Evolutionary conservation across 208 protist species (phyloP), one percentile per base, ranked within the genome.

Genomic region (Strigomonas oncopelti): DNA sequence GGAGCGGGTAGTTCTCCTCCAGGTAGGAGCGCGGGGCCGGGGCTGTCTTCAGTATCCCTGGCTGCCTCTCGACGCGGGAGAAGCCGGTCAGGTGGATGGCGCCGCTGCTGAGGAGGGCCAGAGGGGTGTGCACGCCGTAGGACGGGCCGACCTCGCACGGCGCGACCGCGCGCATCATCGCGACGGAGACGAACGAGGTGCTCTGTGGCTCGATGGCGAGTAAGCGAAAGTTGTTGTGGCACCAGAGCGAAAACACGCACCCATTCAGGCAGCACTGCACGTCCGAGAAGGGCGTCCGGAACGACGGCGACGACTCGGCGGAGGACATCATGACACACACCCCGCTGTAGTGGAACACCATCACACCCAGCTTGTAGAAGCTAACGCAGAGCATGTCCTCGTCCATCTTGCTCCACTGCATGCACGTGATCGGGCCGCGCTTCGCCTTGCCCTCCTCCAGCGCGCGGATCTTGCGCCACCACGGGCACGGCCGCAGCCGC

Each of bases 331-430:
- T 76, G 36, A 92, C 53, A 52, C 87, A 87, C 13, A 75, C 75
- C 11, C 88, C 81, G 51, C 78, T 84, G 73, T 88, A 87, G 65
- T 91, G 81, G 61, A 94, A 29, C 16, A 91, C 72, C 32, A 75
- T 63, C 38, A 90, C 54, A 20, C 84, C 86, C 48, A 65, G n/a
- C 54, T 74, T 73, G 58, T 75, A 77, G 64, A 83, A 88, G 59
- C 81, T 83, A 45, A 90, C 76, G 66, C 78, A 86, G 9, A 91
- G 80, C 74, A 85, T 32, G 52, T 91, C 85, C 56, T 85, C 85
- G 0, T 59, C 64, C 51, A 61, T 31, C 0, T 71, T 62, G 34
- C 76, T 80, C 88, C 88, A 91, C 57, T 84, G 67, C 69, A 94
- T 52, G 3, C 58, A 67, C 25, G 71, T 55, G 56, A 94, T 78